Evolutionary conservation across 2,329 filamentous ascomycete genomes (phyloP), one percentile per base, ranked within the genome.

Genomic region (Ceratocystis huliohia): DNA sequence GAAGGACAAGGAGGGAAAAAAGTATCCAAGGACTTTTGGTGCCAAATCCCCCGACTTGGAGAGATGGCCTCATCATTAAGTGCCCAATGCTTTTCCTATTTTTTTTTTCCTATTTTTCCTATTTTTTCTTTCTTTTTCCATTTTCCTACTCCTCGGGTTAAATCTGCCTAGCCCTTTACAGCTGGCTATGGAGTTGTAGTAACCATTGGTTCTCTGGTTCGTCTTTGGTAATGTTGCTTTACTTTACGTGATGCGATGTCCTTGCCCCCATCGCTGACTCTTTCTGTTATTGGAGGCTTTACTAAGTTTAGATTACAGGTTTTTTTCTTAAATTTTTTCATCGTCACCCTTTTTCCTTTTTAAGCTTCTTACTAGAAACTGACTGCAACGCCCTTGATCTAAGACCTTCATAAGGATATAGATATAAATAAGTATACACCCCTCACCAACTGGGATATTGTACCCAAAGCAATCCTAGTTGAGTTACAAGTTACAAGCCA

Each of bases 21-120:
- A 57, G 53, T 57, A 57, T 57, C n/a, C 28, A 57, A 57, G 53
- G 30, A 57, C 53, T 57, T 57, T 57, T 57, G 53, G 25, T 33
- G 53, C 53, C 22, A 33, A 57, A 57, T 57, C 53, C 28, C 53
- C 25, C 53, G 53, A 57, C 22, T 57, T 57, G 53, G 15, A 22
- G 25, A 57, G 53, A 57, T 57, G 53, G 53, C 53, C 53, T 57
- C 53, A 57, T 57, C 53, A 57, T 25, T 28, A 20, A 57, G 53
- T 57, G 53, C 53, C 53, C 53, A 57, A 57, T 57, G 53, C 53
- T 57, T 57, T 57, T 57, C 30, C 17, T 57, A 30, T 33, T 17
- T 57, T 57, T 57, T 57, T 57, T 57, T 33, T 3, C 25, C 6
- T 33, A 6, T 33, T 33, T 57, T 57, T 15, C 33, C 5, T 13